Evolutionary conservation across 768 basidiomycete species (phyloP), one percentile per base, ranked within the genome.

Genomic region (Pisolithus microcarpus): DNA sequence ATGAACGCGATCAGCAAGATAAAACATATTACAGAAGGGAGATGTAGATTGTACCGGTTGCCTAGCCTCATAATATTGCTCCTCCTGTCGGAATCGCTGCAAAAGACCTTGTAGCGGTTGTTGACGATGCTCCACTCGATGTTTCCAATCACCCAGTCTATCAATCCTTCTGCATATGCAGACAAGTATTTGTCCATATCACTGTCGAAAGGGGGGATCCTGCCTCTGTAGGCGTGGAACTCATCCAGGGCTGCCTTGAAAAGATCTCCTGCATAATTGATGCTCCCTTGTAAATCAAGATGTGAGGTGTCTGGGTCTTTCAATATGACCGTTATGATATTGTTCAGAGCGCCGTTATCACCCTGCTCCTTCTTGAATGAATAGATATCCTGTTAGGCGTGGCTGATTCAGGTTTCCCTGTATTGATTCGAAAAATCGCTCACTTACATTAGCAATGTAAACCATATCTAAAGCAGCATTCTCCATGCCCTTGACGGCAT

Each of bases 331-430:
- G 57, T 65, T 46, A 65, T 37, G 46, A 65, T 54, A 24, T 65
- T 65, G 45, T 63, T 65, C 47, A 59, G 34, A 9, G 62, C 64
- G 1, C 64, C 64, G 18, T 65, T 62, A 13, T 65, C 61, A 18
- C 55, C 56, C 16, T 43, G 49, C 42, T 65, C 64, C 49, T 65
- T 65, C 52, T 65, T 65, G 54, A 61, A 65, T 13, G 64, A 65
- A 38, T 63, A 62, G 38, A 65, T 60, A 15, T 63, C 61, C 65
- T 65, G 26, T 11, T 31, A 21, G 18, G 28, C 37, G 18, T 11
- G 18, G 18, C 28, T 21, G 1, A 18, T n/a, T 36, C 37, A 34
- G 38, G 24, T n/a, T 43, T 48, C 26, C 21, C 9, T 13, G 31
- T 18, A 44, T 8, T 1, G 28, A 5, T 2, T 15, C 8, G 28